Evolutionary conservation across 1,284 basidiomycete species (phyloP).

Genomic region (Cutaneotrichosporon curvatum): DNA sequence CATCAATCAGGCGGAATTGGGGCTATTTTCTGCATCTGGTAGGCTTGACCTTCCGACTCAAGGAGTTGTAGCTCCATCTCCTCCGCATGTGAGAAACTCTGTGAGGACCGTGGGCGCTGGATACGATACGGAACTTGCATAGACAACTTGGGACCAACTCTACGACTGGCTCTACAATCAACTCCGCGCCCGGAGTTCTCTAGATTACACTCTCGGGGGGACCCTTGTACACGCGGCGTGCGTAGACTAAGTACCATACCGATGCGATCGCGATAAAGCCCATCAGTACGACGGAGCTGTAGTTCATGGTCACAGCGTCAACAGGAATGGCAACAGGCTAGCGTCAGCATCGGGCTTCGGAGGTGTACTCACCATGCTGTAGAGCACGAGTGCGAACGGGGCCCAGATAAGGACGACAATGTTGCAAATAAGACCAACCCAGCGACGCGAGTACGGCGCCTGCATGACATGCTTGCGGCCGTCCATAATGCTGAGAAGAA

Average conservation of each 20-base stretch:
- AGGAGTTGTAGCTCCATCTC: too few species aligned
- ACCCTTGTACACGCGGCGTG: constrained; percentile 32
- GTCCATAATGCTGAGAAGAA: constrained; percentile 11
- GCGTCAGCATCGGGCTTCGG: neutral
- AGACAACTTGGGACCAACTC: too few species aligned
- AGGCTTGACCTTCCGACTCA: too few species aligned
- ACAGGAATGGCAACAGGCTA: constrained; percentile 43
- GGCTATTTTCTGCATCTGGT: too few species aligned
- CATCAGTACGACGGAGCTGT: constrained; percentile 42
- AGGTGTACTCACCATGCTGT: constrained; percentile 6
- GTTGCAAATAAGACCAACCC: constrained; percentile 9
- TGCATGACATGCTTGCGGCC: constrained; percentile 4
- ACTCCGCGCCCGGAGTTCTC: too few species aligned
- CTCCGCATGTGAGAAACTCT: too few species aligned
- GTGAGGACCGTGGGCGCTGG: too few species aligned
- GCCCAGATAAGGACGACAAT: constrained; percentile 14
- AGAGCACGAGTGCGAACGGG: constrained; percentile 11
- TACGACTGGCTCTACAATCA: too few species aligned
- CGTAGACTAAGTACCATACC: constrained; percentile 42
- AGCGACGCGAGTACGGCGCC: constrained; percentile 6
- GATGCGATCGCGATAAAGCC: constrained; percentile 41
- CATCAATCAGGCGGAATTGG: too few species aligned
- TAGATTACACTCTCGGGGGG: constrained; percentile 14
- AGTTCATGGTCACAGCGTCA: constrained; percentile 47
- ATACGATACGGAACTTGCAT: too few species aligned